Evolutionary conservation across 768 basidiomycete genomes (phyloP).

Genomic region (Kwoniella botswanensis): DNA sequence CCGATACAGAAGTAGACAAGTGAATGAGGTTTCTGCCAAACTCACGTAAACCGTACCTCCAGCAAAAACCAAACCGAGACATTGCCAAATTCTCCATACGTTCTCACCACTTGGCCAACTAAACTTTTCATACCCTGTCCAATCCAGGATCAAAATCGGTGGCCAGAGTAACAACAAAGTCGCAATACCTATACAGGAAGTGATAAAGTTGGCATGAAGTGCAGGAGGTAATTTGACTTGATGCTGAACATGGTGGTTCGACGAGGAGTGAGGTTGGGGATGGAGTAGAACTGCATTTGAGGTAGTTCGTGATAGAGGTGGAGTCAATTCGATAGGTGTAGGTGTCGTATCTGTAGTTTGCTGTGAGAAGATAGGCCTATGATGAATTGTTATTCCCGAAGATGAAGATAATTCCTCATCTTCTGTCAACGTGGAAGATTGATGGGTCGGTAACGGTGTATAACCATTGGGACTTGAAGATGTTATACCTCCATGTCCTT

Average conservation of each 20-base stretch:
- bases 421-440: neutral
- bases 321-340: slow-evolving; percentile 15
- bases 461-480: slow-evolving; percentile 9
- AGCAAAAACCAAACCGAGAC: slow-evolving; percentile 71
- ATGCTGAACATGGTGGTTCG: neutral
- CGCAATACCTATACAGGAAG: slow-evolving; percentile 75
- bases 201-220: slow-evolving; percentile 80
- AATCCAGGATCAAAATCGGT: slow-evolving; percentile 75
- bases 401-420: slow-evolving; percentile 8
- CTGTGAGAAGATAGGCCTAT: slow-evolving; percentile 6
- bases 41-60: slow-evolving; percentile 69
- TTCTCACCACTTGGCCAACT: slow-evolving; percentile 62
- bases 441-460: slow-evolving; percentile 27
- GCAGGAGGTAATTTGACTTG: slow-evolving; percentile 76
- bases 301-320: slow-evolving; percentile 16
- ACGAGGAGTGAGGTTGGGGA: slow-evolving; percentile 1
- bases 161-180: slow-evolving; percentile 79
- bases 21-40: neutral
- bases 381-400: slow-evolving; percentile 7
- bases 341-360: slow-evolving; percentile 14
- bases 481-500: slow-evolving; percentile 46
- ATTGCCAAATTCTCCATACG: slow-evolving; percentile 58
- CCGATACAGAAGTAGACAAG: no score
- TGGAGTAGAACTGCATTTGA: slow-evolving; percentile 1
- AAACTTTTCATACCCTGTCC: slow-evolving; percentile 70